A percentile compares a stretch with the other conserved stretches of the same genome.
Conservation (phyloP, 2,329 filamentous ascomycete genomes). For the Ambrosiella cleistominuta region DNA sequence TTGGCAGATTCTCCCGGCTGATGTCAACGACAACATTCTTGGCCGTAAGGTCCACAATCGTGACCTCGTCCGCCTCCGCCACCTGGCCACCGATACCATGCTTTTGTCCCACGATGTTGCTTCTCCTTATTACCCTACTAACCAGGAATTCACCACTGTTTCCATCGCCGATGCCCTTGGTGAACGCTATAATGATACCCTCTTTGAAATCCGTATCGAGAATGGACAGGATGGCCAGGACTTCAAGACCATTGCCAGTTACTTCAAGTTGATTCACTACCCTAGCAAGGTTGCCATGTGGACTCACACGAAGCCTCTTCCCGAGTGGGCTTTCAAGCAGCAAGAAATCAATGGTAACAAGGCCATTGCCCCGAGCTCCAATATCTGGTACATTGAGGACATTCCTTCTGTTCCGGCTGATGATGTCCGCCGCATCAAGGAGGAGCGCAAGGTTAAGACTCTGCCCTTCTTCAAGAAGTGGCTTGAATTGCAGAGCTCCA, state of each 20-base stretch:
- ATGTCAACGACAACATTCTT: conserved; percentile 26
- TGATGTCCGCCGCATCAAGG: conserved; percentile 55
- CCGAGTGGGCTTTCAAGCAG: conserved; percentile 93
- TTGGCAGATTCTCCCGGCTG: conserved; percentile 74
- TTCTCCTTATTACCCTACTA: conserved; percentile 88
- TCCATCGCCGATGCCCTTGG: conserved; percentile 53
- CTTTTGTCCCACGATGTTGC: conserved; percentile 93
- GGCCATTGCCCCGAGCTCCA: conserved; percentile 74
- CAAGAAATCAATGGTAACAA: conserved; percentile 99
- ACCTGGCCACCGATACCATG: conserved; percentile 68
- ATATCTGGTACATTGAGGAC: conserved; percentile 87
- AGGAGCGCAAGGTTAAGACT: conserved; percentile 61
- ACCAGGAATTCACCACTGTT: conserved; percentile 93
- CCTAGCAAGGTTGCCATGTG: conserved; percentile 97
- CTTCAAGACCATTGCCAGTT: conserved; percentile 77
- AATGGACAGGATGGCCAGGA: conserved; percentile 63
- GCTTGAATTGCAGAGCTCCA: conserved; percentile 87
- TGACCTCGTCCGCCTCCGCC: conserved; percentile 71
- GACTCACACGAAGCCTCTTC: conserved; percentile 89
- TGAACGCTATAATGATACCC: conserved; percentile 65
- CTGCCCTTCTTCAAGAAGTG: conserved; percentile 87
- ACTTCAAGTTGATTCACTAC: conserved; percentile 91
- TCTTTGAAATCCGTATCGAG: conserved; percentile 87
- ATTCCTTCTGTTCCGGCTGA: conserved; percentile 62
- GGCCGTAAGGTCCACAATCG: conserved; percentile 61